Conservation (phyloP, 169 alveolate genomes). For the Eimeria falciformis region DNA sequence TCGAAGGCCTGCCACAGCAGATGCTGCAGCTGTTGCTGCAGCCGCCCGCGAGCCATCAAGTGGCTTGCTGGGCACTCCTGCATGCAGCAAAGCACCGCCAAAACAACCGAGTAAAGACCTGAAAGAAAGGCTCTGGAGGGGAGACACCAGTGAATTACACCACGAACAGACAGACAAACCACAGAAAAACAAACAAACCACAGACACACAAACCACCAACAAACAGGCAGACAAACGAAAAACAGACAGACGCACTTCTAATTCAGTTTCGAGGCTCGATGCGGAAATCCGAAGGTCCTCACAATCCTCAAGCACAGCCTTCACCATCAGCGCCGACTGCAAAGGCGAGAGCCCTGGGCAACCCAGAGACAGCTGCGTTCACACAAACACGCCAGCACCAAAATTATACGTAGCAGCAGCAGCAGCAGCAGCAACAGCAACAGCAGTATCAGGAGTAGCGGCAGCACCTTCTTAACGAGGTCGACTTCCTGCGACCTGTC, state of each 20-base stretch:
- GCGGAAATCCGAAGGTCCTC: conserved; percentile 24
- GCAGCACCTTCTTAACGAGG: background rate
- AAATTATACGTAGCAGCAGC: background rate
- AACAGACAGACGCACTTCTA: conserved; percentile 18
- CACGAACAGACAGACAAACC: background rate
- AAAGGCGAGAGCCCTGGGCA: conserved; percentile 12
- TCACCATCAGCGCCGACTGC: conserved; percentile 5
- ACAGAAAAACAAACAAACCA: background rate
- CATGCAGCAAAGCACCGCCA: background rate
- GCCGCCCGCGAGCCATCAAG: conserved; percentile 66
- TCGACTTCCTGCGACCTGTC: background rate
- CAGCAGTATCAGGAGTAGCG: conserved; percentile 12
- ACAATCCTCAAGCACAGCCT: conserved; percentile 7
- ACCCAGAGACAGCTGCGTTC: conserved; percentile 35
- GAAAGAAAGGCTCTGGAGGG: background rate
- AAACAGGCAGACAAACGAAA: conserved; percentile 15
- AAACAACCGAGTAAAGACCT: background rate
- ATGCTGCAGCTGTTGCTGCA: conserved; percentile 70
- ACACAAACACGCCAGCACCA: conserved; percentile 36
- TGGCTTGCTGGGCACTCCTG: conserved; percentile 78
- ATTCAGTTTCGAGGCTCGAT: background rate
- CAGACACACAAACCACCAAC: background rate
- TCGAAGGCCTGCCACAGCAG: conserved; percentile 63
- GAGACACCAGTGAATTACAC: background rate
- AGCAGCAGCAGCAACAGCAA: conserved; percentile 8